Evolutionary conservation across 1,139 yeast genomes (phyloP).

Genomic region (Candida sanyaensis): DNA sequence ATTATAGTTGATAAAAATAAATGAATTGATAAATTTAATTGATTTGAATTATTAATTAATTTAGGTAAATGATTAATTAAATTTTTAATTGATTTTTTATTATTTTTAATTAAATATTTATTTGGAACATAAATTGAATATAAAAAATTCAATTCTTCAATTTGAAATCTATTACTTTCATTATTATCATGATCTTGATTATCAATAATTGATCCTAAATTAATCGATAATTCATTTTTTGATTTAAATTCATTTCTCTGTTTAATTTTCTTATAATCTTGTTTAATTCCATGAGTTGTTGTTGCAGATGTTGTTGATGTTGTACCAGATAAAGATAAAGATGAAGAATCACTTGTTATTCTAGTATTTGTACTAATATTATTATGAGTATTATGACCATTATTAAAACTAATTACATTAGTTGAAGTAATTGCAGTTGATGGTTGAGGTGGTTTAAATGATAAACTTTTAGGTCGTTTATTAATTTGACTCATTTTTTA

Average conservation of each 20-base stretch:
- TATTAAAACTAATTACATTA: constrained; percentile 9
- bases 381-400: constrained; percentile 3
- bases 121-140: constrained; percentile 38
- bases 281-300: background rate
- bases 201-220: too few relatives aligned
- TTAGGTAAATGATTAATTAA: constrained; percentile 31
- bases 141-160: constrained; percentile 35
- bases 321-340: too few relatives aligned
- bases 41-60: constrained; percentile 14
- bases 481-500: too few relatives aligned
- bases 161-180: background rate
- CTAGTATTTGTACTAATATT: too few relatives aligned
- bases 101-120: constrained; percentile 26
- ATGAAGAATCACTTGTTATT: constrained; percentile 3
- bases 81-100: constrained; percentile 24
- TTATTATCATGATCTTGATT: too few relatives aligned
- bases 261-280: background rate
- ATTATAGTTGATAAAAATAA: constrained; percentile 37
- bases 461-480: background rate
- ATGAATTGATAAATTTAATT: constrained; percentile 39
- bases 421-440: constrained; percentile 17
- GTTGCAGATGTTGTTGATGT: background rate
- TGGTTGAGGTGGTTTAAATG: background rate
- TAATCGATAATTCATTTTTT: background rate
- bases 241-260: constrained; percentile 9